Conservation (phyloP, 129 eudicot species). For the Artemisia annua region DNA sequence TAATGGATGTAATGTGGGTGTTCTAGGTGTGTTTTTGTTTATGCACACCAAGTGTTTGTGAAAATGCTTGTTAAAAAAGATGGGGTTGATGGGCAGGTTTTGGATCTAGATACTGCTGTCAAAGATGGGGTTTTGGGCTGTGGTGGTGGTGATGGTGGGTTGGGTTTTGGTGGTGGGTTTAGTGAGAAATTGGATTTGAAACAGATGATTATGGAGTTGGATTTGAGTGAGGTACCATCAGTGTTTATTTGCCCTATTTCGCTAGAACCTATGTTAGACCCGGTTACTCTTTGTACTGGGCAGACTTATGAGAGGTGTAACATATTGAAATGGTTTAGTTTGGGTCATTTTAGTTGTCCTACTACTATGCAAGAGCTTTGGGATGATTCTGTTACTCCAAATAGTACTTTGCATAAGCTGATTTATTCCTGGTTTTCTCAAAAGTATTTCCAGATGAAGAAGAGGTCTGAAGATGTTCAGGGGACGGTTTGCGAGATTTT, state of each 20-base stretch:
- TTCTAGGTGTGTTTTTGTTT: too few relatives aligned
- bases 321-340: conserved; percentile 51
- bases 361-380: conserved; percentile 73
- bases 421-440: conserved; percentile 55
- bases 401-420: conserved; percentile 48
- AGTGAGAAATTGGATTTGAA: conserved; percentile 54
- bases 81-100: conserved; percentile 49
- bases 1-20: too few relatives aligned
- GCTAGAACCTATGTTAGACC: conserved; percentile 59
- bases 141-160: conserved; percentile 43
- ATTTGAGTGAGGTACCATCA: conserved; percentile 47
- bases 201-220: conserved; percentile 47
- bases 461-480: conserved; percentile 52
- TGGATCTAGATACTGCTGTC: conserved; percentile 71
- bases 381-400: conserved; percentile 64
- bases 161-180: conserved; percentile 41
- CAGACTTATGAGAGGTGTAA: conserved; percentile 58
- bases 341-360: conserved; percentile 65
- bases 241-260: conserved; percentile 67
- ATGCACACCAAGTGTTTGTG: conserved; percentile 22
- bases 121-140: conserved; percentile 57
- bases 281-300: conserved; percentile 63
- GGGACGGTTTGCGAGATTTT: conserved; percentile 41
- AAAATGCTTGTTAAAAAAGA: conserved; percentile 55
- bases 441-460: conserved; percentile 53